Evolutionary conservation across 2,329 filamentous ascomycete species (phyloP), one percentile per base, ranked within the genome.

Genomic region (Aspergillus pseudoviridinutans): DNA sequence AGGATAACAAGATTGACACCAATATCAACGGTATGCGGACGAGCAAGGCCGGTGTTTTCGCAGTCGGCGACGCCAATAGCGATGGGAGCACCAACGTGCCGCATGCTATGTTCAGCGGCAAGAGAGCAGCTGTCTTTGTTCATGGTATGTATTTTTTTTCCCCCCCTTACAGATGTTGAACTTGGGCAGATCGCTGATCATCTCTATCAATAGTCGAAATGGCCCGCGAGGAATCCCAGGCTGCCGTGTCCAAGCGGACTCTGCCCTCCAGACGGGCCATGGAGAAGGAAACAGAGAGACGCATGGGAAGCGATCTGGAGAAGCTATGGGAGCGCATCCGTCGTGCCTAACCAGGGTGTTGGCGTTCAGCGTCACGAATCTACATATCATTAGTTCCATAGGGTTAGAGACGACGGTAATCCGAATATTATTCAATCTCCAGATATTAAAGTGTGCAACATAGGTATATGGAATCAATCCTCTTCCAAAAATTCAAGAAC

Each of bases 61-160:
- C 82, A 4, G 69, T 87, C 22, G 84, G 85, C 0, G 84, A 87
- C 60, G 80, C 80, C 12, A 87, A 87, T 69, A 79, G 78, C 32
- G 84, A 86, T 54, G 80, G 80, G n/a, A 74, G 76, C 8, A 86
- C 83, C 3, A 87, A 87, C 60, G 79, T 87, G 0, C 83, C 83
- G 0, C 84, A 86, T 60, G 84, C 85, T 0, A 78, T 87, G 64
- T 87, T 76, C 64, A 81, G 74, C 12, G 84, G 84, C 2, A 87
- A 87, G 76, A 70, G 78, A 29, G 75, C 83, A 0, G 84, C 82
- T 4, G 83, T 87, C 1, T 84, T 72, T 51, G 58, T 84, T 4
- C 84, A 87, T 61, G 77, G 83, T 84, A 66, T 74, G 81, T 73
- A 54, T 29, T 25, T 25, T 25, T 25, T 25, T 25, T 25, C 24